phyloP scores from a whole-genome alignment of 495 filamentous ascomycete species.

The Annulohypoxylon moriforme region DNA sequence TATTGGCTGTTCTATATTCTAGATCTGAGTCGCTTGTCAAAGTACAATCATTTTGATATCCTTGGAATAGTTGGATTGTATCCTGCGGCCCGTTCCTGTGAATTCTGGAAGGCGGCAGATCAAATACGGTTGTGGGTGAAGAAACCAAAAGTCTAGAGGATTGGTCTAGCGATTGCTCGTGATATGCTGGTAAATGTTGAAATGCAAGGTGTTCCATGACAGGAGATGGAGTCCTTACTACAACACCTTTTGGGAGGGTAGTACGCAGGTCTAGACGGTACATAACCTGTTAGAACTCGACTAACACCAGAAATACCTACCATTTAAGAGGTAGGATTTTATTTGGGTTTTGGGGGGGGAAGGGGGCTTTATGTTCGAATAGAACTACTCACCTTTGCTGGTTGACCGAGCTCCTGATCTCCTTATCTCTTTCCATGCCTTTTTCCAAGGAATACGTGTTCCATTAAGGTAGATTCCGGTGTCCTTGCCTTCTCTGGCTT shows the following conservation, averaged over 20 bases:
- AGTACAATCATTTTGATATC: neutral
- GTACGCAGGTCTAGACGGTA: neutral
- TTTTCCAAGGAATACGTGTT: slow-evolving; percentile 33
- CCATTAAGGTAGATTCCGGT: slow-evolving; percentile 37
- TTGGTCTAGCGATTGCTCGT: neutral
- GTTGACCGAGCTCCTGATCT: slow-evolving; percentile 29
- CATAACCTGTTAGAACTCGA: neutral
- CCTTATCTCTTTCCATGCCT: slow-evolving; percentile 39
- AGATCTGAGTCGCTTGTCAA: neutral
- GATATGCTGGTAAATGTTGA: neutral
- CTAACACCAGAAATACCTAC: neutral
- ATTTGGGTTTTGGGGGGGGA: too few species aligned
- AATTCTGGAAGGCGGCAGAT: neutral
- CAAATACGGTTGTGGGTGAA: neutral
- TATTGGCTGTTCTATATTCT: neutral
- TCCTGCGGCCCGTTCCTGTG: neutral
- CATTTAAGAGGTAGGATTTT: too few species aligned
- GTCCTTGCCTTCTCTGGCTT: slow-evolving; percentile 17
- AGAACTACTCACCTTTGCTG: neutral
- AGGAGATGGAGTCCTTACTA: slow-evolving; percentile 43
- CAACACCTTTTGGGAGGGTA: slow-evolving; percentile 32
- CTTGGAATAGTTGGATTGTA: neutral
- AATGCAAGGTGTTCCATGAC: neutral
- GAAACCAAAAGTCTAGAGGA: neutral
- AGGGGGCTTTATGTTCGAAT: too few species aligned